Percentiles rank a stretch among this genome's conserved stretches.
Evolutionary conservation across 768 basidiomycete species (phyloP).

Genomic region (Neoboletus brunneissimus): DNA sequence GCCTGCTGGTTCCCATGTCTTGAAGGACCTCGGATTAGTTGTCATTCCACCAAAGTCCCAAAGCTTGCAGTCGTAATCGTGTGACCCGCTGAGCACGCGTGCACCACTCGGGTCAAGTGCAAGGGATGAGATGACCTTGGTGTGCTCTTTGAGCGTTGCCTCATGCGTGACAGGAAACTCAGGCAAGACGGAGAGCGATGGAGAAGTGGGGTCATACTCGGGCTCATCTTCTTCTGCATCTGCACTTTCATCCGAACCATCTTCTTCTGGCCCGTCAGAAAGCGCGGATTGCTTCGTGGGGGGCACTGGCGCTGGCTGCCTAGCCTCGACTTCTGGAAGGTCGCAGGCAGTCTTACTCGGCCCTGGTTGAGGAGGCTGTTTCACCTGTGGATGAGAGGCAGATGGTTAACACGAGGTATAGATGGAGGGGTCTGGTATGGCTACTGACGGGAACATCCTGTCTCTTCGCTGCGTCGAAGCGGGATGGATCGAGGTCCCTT

Average conservation of each 20-base stretch:
- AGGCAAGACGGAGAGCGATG: slow-evolving; percentile 39
- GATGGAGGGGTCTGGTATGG: slow-evolving; percentile 2
- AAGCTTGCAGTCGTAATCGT: slow-evolving; percentile 97
- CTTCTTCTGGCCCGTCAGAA: slow-evolving; percentile 19
- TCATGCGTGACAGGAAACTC: slow-evolving; percentile 90
- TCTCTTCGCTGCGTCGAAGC: slow-evolving; percentile 76
- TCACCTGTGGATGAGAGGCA: slow-evolving; percentile 11
- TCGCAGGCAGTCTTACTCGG: slow-evolving; percentile 8
- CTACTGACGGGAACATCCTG: slow-evolving; percentile 36
- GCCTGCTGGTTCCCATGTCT: slow-evolving; percentile 92
- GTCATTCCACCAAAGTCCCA: slow-evolving; percentile 99
- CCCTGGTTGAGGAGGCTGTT: slow-evolving; percentile 15
- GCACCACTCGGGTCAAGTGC: slow-evolving; percentile 94
- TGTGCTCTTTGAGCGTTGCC: slow-evolving; percentile 89
- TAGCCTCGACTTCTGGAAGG: slow-evolving; percentile 22
- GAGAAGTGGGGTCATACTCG: slow-evolving; percentile 52
- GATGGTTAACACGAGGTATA: slow-evolving; percentile 24
- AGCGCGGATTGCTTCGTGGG: not conserved
- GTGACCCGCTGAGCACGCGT: slow-evolving; percentile 83
- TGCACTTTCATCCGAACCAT: slow-evolving; percentile 25
- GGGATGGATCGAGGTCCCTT: slow-evolving; percentile 66
- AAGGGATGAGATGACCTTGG: slow-evolving; percentile 91
- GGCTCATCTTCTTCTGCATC: slow-evolving; percentile 32
- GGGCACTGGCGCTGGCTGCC: slow-evolving; percentile 13
- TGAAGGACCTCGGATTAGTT: slow-evolving; percentile 85